Conservation (phyloP, 2,329 filamentous ascomycete species). For the Lachnellula hyalina region DNA sequence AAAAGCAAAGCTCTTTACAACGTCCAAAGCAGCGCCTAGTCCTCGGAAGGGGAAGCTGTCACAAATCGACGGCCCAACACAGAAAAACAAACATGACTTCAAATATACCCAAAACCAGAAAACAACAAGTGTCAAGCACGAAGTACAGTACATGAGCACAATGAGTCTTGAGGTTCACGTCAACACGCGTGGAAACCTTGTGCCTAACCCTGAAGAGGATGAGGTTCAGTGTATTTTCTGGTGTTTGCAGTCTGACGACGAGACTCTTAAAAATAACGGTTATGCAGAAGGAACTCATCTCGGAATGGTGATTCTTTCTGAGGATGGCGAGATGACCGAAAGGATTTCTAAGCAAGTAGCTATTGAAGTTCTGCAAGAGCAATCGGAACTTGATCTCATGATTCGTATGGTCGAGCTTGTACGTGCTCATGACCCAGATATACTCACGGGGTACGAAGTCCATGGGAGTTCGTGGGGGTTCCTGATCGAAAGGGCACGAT, state of each 20-base stretch:
- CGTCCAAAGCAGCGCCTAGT: slow-evolving; percentile 13
- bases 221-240: slow-evolving; percentile 87
- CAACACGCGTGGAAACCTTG: slow-evolving; percentile 73
- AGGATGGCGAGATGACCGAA: slow-evolving; percentile 51
- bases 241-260: slow-evolving; percentile 75
- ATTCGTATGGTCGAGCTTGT: slow-evolving; percentile 85
- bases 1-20: slow-evolving; percentile 12
- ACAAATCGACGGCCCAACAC: slow-evolving; percentile 85
- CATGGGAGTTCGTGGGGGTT: slow-evolving; percentile 95
- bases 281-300: slow-evolving; percentile 47
- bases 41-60: slow-evolving; percentile 48
- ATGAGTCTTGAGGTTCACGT: slow-evolving; percentile 94
- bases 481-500: slow-evolving; percentile 78
- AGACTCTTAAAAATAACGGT: slow-evolving; percentile 45
- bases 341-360: slow-evolving; percentile 57
- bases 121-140: slow-evolving; percentile 72
- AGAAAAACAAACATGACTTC: slow-evolving; percentile 74
- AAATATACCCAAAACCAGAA: slow-evolving; percentile 76
- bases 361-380: slow-evolving; percentile 66
- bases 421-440: slow-evolving; percentile 77
- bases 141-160: slow-evolving; percentile 90
- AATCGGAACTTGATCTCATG: slow-evolving; percentile 77
- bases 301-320: slow-evolving; percentile 69
- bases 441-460: slow-evolving; percentile 91
- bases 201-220: slow-evolving; percentile 87